A percentile compares a stretch with the other conserved stretches of the same genome.
Evolutionary conservation across 2,329 filamentous ascomycete species (phyloP).

Genomic region (Parastagonospora avenae): DNA sequence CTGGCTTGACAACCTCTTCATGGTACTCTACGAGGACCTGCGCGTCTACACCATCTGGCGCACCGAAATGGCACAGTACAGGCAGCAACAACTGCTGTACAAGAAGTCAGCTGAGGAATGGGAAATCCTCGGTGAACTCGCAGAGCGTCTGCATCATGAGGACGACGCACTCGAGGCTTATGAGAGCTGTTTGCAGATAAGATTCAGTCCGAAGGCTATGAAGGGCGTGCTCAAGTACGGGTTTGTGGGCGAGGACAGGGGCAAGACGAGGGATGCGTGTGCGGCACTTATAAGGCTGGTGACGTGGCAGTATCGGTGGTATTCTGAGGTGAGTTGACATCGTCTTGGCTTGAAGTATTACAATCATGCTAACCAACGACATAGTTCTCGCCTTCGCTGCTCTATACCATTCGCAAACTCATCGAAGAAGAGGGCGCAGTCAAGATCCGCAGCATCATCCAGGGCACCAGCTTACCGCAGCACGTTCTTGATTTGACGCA

Average conservation of each 20-base stretch:
- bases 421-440: slow-evolving; percentile 98
- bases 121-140: slow-evolving; percentile 94
- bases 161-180: slow-evolving; percentile 95
- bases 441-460: slow-evolving; percentile 95
- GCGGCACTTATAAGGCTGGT: slow-evolving; percentile 88
- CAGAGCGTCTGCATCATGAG: slow-evolving; percentile 87
- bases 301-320: slow-evolving; percentile 99
- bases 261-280: slow-evolving; percentile 80
- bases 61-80: slow-evolving; percentile 95
- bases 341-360: not conserved
- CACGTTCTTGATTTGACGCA: slow-evolving; percentile 93
- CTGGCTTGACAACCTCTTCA: slow-evolving; percentile 98
- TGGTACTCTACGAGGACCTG: slow-evolving; percentile 97
- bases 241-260: slow-evolving; percentile 70
- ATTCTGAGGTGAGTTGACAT: slow-evolving; percentile 72
- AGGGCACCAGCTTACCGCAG: slow-evolving; percentile 92
- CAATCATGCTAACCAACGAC: not conserved
- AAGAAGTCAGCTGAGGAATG: slow-evolving; percentile 97
- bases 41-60: slow-evolving; percentile 99
- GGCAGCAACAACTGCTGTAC: slow-evolving; percentile 91
- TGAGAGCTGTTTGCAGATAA: slow-evolving; percentile 80
- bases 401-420: slow-evolving; percentile 85
- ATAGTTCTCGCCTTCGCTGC: slow-evolving; percentile 86
- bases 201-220: slow-evolving; percentile 93
- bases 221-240: slow-evolving; percentile 73